Percentiles rank a stretch among this genome's conserved stretches.
These are phyloP conservation scores for Quaeritorhiza haematococci DNA, from an alignment of 371 early-diverging fungal genomes.

Conservation along the genomic window DNA sequence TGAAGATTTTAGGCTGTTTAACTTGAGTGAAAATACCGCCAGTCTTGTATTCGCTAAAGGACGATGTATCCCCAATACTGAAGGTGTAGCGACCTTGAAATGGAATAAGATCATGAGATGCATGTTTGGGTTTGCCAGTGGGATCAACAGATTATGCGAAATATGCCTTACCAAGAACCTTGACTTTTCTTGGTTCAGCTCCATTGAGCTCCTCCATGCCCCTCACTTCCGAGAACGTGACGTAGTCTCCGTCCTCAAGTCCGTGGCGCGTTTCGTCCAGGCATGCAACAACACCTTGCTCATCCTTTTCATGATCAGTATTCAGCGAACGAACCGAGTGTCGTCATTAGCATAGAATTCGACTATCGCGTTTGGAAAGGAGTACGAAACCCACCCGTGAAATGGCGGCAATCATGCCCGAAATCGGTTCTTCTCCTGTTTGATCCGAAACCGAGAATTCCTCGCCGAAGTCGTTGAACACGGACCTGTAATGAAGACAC, in stretches of 20 bases:
- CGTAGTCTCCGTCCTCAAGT: conserved; percentile 93
- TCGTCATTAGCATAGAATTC: not conserved
- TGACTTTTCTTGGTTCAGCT: conserved; percentile 75
- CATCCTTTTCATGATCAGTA: conserved; percentile 41
- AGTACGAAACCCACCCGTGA: conserved; percentile 38
- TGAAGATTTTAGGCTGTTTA: conserved; percentile 76
- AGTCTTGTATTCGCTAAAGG: conserved; percentile 61
- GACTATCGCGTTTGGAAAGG: not conserved
- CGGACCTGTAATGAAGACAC: conserved; percentile 31
- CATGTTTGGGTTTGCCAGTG: no score
- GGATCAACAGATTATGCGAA: not conserved
- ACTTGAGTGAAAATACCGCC: conserved; percentile 95
- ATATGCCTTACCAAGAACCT: conserved; percentile 56
- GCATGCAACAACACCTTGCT: conserved; percentile 89
- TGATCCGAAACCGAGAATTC: conserved; percentile 86
- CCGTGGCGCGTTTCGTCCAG: conserved; percentile 95
- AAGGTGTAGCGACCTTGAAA: conserved; percentile 85
- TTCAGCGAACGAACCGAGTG: not conserved
- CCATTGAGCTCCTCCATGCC: conserved; percentile 89
- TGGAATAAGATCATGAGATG: not conserved
- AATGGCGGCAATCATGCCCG: conserved; percentile 93
- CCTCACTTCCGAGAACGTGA: conserved; percentile 87
- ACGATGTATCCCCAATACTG: conserved; percentile 84
- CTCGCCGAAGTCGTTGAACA: conserved; percentile 96
- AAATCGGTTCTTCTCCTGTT: conserved; percentile 90